Base-by-base conservation (phyloP, 768 basidiomycete species). In the Pleurotus tuoliensis region DNA sequence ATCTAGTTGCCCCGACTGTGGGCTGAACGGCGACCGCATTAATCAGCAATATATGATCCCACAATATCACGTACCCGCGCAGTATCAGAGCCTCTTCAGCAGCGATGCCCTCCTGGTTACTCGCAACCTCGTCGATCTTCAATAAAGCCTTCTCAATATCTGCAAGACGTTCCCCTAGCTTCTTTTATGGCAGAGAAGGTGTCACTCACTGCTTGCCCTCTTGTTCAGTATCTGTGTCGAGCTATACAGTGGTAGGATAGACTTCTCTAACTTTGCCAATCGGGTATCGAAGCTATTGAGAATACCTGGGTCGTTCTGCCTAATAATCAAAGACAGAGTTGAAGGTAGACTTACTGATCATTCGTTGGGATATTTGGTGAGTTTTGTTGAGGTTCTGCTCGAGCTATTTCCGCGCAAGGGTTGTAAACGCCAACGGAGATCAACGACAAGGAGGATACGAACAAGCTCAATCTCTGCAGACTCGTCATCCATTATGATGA, bases 361-460 rank as follows among this genome's bases (percentile, higher is more conserved):
- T 93, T 50, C 89, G 78, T 64, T 88, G 87, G 1, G 91, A 92
- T 58, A 91, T 88, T 64, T 90, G 90, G 18, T 82, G 82, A 0
- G 91, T 93, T 72, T 92, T 93, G 69, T 88, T 85, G 43, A 94
- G 75, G 66, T 93, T 92, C 70, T 93, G 92, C 71, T 94, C 90
- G 8, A 94, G 79, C 91, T 91, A 46, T 4, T 18, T 34, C 44
- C 22, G 41, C 27, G 18, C 49, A 86, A 85, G 58, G 87, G 78
- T 70, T 88, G 86, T 40, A 88, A 87, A 66, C 88, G 86, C 13
- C 4, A 34, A 38, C 1, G 39, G 50, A 37, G n/a, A 37, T 16
- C 15, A 52, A 15, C 12, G 34, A 18, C 27, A 39, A n/a, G n/a
- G 20, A 34, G 39, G 25, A 37, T 37, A 60, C 68, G 22, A 59